Base-by-base conservation (phyloP, 495 filamentous ascomycete genomes). In the Chaetomium tenue region DNA sequence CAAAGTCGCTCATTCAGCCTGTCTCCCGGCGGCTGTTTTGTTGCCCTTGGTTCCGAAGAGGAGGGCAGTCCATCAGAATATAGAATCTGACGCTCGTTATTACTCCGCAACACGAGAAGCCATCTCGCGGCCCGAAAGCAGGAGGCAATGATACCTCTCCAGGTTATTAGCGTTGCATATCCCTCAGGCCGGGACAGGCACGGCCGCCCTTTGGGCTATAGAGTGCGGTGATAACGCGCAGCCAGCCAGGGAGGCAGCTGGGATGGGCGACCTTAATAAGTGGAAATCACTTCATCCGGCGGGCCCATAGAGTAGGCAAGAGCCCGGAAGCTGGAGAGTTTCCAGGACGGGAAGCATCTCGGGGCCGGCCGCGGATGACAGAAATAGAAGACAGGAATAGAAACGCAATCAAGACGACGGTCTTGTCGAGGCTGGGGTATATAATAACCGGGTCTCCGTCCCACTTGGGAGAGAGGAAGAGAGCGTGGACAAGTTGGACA, bases 241-340 rank as follows among this genome's bases (percentile, higher is more conserved):
- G 8, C 50, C 51, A 55, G 2, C 20, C 22, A 63, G 40, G 33
- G 25, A 9, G 53, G 15, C 51, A 26, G 9, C 25, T 26, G 18
- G 59, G 25, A 26, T 55, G 51, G 30, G 18, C 52, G 26, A n/a
- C 28, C 40, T 60, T 57, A 63, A 67, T 62, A 58, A 63, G 44
- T 48, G 47, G 33, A 58, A 33, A 30, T 28, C 33, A 60, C 48
- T 65, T 70, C 68, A 65, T 63, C 65, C 67, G 60, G 60, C 39
- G 25, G 25, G 52, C 23, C 55, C 58, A 61, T 63, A 65, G 58
- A 59, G 59, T 47, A 57, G 44, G 62, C 28, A 40, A 63, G 63
- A 60, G 55, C 13, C 63, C 63, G 63, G 65, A 60, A 60, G 48
- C 6, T 37, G 18, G 22, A 33, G 26, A 20, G 20, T 44, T 57